Conservation (phyloP, 805 yeast genomes). For the Saccharomycopsis selenospora region DNA sequence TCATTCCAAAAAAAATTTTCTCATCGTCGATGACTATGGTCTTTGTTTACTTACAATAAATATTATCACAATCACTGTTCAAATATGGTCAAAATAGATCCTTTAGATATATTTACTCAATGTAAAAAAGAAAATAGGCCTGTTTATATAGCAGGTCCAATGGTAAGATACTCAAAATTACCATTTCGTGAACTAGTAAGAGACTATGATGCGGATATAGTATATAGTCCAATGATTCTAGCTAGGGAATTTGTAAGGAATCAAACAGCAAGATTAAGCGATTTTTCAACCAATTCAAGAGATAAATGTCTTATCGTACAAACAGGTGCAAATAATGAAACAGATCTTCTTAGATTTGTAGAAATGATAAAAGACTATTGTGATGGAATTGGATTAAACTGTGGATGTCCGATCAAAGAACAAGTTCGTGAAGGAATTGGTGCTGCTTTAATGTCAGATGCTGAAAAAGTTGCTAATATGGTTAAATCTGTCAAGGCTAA, state of each 20-base stretch:
- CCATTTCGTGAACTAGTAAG: constrained; percentile 82
- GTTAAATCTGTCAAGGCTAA: constrained; percentile 72
- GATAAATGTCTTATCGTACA: constrained; percentile 80
- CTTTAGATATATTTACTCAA: constrained; percentile 42
- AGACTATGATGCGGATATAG: constrained; percentile 69
- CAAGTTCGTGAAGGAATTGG: constrained; percentile 96
- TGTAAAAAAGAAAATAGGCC: constrained; percentile 44
- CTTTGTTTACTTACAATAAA: too few relatives aligned
- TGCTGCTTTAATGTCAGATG: constrained; percentile 84
- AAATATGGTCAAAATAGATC: constrained; percentile 37
- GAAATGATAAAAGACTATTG: constrained; percentile 86
- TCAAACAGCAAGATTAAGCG: constrained; percentile 69
- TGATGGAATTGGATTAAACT: constrained; percentile 91
- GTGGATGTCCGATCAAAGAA: constrained; percentile 96
- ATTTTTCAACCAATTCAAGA: constrained; percentile 67
- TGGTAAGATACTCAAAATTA: constrained; percentile 93
- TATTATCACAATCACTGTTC: too few relatives aligned
- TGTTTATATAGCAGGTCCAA: constrained; percentile 78
- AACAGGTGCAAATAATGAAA: constrained; percentile 80
- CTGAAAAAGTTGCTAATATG: constrained; percentile 75
- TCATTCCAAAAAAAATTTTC: too few relatives aligned
- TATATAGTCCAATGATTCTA: constrained; percentile 92
- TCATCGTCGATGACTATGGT: too few relatives aligned
- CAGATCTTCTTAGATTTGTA: constrained; percentile 74
- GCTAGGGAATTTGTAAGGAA: constrained; percentile 93